Evolutionary conservation across 176 grass and related monocot species (phyloP).

Genomic region (Eleusine indica): DNA sequence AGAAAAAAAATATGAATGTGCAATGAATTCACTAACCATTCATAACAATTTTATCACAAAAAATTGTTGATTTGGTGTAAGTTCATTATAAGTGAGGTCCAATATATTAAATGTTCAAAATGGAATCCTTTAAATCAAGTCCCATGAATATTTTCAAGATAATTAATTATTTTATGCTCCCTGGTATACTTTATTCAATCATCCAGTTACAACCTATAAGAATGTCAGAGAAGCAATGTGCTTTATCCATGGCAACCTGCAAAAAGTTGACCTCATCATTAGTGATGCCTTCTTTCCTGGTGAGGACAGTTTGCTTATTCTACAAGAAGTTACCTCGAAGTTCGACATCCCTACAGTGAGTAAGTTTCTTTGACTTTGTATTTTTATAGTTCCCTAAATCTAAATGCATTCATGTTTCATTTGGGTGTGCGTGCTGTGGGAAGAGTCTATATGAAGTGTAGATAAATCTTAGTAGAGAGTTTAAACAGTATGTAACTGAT

Average conservation of each 20-base stretch:
- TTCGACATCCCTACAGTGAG: slow-evolving; percentile 52
- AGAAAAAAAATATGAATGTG: not conserved
- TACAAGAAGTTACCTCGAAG: slow-evolving; percentile 40
- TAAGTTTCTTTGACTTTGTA: slow-evolving; percentile 32
- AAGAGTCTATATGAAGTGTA: not conserved
- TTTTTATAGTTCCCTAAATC: not conserved
- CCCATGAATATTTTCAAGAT: too few relatives aligned
- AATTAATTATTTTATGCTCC: too few relatives aligned
- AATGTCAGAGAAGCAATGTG: too few relatives aligned
- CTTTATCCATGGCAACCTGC: slow-evolving; percentile 39
- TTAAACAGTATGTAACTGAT: not conserved
- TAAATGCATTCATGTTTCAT: not conserved
- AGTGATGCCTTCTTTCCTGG: slow-evolving; percentile 48
- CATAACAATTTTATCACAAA: not conserved
- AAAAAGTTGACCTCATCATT: slow-evolving; percentile 53
- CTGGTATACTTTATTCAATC: too few relatives aligned
- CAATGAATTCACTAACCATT: not conserved
- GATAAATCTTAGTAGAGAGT: not conserved
- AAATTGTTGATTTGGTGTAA: too few relatives aligned
- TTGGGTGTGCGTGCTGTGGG: not conserved
- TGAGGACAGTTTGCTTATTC: slow-evolving; percentile 46
- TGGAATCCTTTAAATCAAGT: too few relatives aligned
- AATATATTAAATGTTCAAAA: too few relatives aligned
- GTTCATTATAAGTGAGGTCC: too few relatives aligned
- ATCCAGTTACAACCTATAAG: too few relatives aligned